Conservation (phyloP, 345 rosid species). For the Brassica nigra region DNA sequence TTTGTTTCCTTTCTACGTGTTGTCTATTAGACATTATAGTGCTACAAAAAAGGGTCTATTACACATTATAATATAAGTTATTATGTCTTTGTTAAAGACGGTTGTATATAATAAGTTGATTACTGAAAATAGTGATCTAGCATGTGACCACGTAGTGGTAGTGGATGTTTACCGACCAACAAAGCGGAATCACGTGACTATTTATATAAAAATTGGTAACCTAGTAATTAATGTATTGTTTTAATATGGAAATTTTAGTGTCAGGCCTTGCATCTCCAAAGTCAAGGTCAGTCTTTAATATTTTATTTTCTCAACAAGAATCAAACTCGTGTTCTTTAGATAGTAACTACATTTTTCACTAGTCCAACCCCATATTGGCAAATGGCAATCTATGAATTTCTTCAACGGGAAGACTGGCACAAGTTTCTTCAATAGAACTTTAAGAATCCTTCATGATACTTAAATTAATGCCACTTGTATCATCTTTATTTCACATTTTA, state of each 20-base stretch:
- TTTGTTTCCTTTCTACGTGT: slow-evolving; percentile 13
- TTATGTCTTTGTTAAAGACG: not conserved
- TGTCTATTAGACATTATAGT: too few species aligned
- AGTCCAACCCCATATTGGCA: not conserved
- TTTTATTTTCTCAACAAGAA: not conserved
- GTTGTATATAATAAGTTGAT: not conserved
- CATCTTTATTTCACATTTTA: too few species aligned
- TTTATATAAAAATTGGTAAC: not conserved
- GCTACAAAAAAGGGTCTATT: too few species aligned
- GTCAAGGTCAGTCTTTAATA: not conserved
- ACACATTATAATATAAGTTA: too few species aligned
- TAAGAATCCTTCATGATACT: too few species aligned
- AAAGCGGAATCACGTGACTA: slow-evolving; percentile 4
- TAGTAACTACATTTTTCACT: not conserved
- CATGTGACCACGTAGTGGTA: slow-evolving; percentile 12
- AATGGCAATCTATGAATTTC: not conserved
- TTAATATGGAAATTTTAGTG: too few species aligned
- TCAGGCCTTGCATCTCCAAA: not conserved
- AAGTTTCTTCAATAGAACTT: too few species aligned
- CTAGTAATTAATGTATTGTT: too few species aligned
- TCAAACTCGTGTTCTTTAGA: not conserved
- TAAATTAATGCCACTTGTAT: too few species aligned
- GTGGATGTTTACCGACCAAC: slow-evolving; percentile 15
- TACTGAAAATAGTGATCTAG: not conserved
- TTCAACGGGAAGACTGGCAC: too few species aligned